Conservation (phyloP, 2,329 filamentous ascomycete genomes). For the Botryotinia calthae region DNA sequence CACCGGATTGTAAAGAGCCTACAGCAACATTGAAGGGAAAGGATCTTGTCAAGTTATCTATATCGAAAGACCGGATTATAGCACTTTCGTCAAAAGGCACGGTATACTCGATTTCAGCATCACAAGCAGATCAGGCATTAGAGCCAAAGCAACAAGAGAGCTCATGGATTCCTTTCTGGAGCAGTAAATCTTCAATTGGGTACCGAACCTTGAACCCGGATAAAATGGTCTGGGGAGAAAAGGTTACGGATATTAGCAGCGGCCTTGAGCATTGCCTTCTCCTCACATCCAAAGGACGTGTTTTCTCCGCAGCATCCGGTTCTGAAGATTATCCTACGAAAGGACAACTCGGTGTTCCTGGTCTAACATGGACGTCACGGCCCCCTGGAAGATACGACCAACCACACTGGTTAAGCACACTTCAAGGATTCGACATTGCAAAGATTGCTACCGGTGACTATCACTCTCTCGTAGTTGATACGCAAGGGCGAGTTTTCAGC, state of each 20-base stretch:
- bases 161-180: constrained; percentile 73
- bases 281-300: constrained; percentile 77
- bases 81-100: constrained; percentile 71
- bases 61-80: constrained; percentile 81
- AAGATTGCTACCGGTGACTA: constrained; percentile 82
- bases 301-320: constrained; percentile 85
- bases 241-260: constrained; percentile 68
- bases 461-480: constrained; percentile 78
- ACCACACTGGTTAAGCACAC: constrained; percentile 71
- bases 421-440: constrained; percentile 68
- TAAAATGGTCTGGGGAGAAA: constrained; percentile 66
- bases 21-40: constrained; percentile 75
- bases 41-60: constrained; percentile 69
- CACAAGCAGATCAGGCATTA: constrained; percentile 65
- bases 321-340: constrained; percentile 73
- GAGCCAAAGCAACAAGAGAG: constrained; percentile 64
- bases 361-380: constrained; percentile 74
- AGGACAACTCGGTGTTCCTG: constrained; percentile 85
- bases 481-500: constrained; percentile 72
- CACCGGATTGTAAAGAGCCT: constrained; percentile 61
- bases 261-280: constrained; percentile 86
- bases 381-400: constrained; percentile 77
- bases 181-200: constrained; percentile 54
- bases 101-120: constrained; percentile 82
- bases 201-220: constrained; percentile 71